phyloP scores from a whole-genome alignment of 2,329 filamentous ascomycete species.

The Bipolaris cookei region DNA sequence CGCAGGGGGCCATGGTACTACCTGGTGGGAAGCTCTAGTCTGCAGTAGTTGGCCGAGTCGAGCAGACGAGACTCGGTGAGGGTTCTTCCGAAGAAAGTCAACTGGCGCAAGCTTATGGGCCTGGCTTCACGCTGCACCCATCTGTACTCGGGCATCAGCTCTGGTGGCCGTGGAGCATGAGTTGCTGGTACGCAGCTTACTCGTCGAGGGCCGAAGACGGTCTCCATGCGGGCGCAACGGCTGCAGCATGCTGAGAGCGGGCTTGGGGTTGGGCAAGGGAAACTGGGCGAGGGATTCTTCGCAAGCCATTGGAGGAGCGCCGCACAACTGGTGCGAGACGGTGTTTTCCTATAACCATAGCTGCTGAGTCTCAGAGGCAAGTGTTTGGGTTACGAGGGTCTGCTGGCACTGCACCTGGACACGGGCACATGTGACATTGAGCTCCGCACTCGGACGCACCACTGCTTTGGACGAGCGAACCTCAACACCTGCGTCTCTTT shows the following conservation, averaged over 20 bases:
- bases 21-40: constrained; percentile 89
- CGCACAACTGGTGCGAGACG: constrained; percentile 12
- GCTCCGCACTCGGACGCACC: constrained; percentile 16
- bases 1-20: constrained; percentile 39
- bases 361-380: constrained; percentile 20
- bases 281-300: neutral
- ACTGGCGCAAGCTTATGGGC: constrained; percentile 93
- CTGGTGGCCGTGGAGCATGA: neutral
- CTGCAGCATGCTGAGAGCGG: constrained; percentile 34
- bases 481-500: constrained; percentile 4
- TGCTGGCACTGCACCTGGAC: constrained; percentile 6
- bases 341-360: constrained; percentile 24
- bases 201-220: constrained; percentile 66
- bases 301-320: constrained; percentile 3
- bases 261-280: neutral
- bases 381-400: constrained; percentile 21
- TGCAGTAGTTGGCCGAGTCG: constrained; percentile 96
- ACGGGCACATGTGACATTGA: constrained; percentile 18
- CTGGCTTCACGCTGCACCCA: constrained; percentile 92
- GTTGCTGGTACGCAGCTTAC: constrained; percentile 47
- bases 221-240: constrained; percentile 61
- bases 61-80: constrained; percentile 88
- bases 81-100: constrained; percentile 96
- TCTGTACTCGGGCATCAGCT: constrained; percentile 55
- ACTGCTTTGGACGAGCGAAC: constrained; percentile 4